Conservation (phyloP, 805 yeast species). For the Candida odintsovae region DNA sequence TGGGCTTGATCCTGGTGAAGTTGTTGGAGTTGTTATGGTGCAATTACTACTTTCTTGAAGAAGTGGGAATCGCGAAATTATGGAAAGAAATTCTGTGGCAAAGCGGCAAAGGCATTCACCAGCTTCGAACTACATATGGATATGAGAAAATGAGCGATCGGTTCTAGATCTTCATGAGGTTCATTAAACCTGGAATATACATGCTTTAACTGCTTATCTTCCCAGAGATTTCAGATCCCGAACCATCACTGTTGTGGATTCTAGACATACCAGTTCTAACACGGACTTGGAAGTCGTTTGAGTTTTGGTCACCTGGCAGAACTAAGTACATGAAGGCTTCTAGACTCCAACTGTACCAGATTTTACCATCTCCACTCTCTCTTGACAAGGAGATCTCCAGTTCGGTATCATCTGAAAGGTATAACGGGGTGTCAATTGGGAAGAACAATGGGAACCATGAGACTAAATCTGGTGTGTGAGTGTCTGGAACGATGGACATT, state of each 20-base stretch:
- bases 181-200: no score
- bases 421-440: slow-evolving; percentile 51
- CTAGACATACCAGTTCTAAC: slow-evolving; percentile 34
- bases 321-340: slow-evolving; percentile 44
- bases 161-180: no score
- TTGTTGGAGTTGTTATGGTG: not conserved
- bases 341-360: slow-evolving; percentile 67
- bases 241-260: slow-evolving; percentile 35
- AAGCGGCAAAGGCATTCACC: no score
- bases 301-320: slow-evolving; percentile 18
- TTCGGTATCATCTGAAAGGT: slow-evolving; percentile 48
- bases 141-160: no score
- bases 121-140: not conserved
- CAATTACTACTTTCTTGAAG: no score
- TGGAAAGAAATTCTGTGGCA: not conserved
- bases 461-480: slow-evolving; percentile 37
- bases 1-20: not conserved
- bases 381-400: slow-evolving; percentile 48
- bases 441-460: slow-evolving; percentile 71
- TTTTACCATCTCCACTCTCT: slow-evolving; percentile 31
- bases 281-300: slow-evolving; percentile 24
- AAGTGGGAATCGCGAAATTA: no score
- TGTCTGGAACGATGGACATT: slow-evolving; percentile 45
- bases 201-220: not conserved
- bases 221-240: slow-evolving; percentile 16